phyloP scores from a whole-genome alignment of 371 early-diverging fungal species.

The Actinomortierella ambigua region DNA sequence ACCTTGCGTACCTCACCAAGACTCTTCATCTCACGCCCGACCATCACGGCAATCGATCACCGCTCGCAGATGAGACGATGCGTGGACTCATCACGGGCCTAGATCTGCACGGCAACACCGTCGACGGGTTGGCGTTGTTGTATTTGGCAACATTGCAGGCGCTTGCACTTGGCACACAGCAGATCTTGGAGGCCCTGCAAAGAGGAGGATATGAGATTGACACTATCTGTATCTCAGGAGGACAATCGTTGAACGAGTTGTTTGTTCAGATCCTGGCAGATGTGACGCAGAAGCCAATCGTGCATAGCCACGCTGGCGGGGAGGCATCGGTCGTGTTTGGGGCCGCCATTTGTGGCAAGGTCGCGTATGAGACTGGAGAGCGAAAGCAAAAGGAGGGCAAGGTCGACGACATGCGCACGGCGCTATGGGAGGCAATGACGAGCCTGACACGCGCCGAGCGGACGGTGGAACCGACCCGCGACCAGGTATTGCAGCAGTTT shows the following conservation, averaged over 20 bases:
- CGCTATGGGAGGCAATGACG: slow-evolving; percentile 66
- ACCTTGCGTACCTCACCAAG: slow-evolving; percentile 53
- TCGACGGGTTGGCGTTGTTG: slow-evolving; percentile 60
- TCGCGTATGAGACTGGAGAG: slow-evolving; percentile 50
- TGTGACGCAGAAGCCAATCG: slow-evolving; percentile 58
- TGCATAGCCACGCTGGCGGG: slow-evolving; percentile 57
- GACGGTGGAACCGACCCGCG: slow-evolving; percentile 53
- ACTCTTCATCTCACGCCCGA: slow-evolving; percentile 75
- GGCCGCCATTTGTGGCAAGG: slow-evolving; percentile 70
- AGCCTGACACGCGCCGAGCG: slow-evolving; percentile 56
- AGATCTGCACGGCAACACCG: slow-evolving; percentile 54
- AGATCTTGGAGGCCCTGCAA: slow-evolving; percentile 63
- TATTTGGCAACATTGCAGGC: slow-evolving; percentile 72
- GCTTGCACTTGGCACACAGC: slow-evolving; percentile 66
- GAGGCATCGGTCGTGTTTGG: slow-evolving; percentile 75
- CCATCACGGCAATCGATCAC: slow-evolving; percentile 80
- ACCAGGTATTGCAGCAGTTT: slow-evolving; percentile 45
- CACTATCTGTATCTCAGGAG: slow-evolving; percentile 71
- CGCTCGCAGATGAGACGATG: slow-evolving; percentile 69
- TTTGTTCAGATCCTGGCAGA: slow-evolving; percentile 70
- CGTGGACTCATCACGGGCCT: slow-evolving; percentile 69
- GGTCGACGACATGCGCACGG: slow-evolving; percentile 15
- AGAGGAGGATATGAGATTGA: slow-evolving; percentile 61
- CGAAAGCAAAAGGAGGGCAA: slow-evolving; percentile 4
- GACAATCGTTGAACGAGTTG: slow-evolving; percentile 65